Conservation (phyloP, 345 rosid species). For the Stellera chamaejasme region DNA sequence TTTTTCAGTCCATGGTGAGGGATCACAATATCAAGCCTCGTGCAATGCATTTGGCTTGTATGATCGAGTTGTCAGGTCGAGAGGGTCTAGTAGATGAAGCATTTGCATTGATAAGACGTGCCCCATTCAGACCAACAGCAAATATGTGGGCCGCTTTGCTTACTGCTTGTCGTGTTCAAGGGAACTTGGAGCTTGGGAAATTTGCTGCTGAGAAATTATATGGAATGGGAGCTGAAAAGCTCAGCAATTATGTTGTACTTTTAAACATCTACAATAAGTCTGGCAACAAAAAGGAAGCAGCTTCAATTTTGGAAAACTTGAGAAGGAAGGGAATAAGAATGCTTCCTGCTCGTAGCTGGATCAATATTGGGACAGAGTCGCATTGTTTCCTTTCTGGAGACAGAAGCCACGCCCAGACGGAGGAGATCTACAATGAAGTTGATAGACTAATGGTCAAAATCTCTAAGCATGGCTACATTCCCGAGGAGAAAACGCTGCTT, state of each 20-base stretch:
- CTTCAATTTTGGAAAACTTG: conserved; percentile 48
- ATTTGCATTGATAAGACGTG: conserved; percentile 50
- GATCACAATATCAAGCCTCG: conserved; percentile 68
- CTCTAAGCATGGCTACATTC: conserved; percentile 39
- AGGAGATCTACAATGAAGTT: conserved; percentile 54
- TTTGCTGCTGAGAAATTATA: conserved; percentile 73
- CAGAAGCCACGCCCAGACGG: conserved; percentile 35
- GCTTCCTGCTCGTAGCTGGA: conserved; percentile 77
- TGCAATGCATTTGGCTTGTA: conserved; percentile 76
- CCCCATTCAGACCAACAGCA: conserved; percentile 58
- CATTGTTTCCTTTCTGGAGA: conserved; percentile 66
- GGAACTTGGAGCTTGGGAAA: conserved; percentile 72
- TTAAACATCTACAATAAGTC: conserved; percentile 63
- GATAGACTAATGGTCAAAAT: conserved; percentile 58
- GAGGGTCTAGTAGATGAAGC: conserved; percentile 85
- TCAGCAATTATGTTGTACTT: conserved; percentile 64
- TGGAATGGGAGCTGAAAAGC: conserved; percentile 78
- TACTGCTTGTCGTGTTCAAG: conserved; percentile 70
- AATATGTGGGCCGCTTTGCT: conserved; percentile 95
- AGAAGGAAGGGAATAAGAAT: conserved; percentile 67
- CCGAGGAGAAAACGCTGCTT: conserved; percentile 38
- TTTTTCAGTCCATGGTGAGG: conserved; percentile 58
- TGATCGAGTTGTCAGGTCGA: conserved; percentile 72
- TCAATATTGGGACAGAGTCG: conserved; percentile 46
- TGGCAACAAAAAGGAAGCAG: conserved; percentile 67